Evolutionary conservation across 345 rosid genomes (phyloP).

Genomic region (Ceriops decandra): DNA sequence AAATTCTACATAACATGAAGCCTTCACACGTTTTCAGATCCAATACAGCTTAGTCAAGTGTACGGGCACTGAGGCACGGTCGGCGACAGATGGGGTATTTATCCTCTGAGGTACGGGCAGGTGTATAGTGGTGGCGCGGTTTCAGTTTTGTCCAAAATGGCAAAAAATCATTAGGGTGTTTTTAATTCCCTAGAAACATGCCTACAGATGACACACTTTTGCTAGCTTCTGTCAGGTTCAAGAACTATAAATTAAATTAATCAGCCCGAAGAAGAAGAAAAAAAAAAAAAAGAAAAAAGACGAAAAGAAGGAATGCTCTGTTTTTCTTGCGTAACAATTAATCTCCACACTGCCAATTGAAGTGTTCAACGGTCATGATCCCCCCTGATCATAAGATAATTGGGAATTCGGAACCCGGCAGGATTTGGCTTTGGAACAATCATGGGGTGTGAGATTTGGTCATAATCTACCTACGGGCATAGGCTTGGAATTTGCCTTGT

Average conservation of each 20-base stretch:
- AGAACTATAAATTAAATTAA: no score
- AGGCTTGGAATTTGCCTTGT: slow-evolving; percentile 49
- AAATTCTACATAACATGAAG: background rate
- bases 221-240: background rate
- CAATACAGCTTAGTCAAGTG: slow-evolving; percentile 26
- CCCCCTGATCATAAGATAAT: background rate
- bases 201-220: background rate
- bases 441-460: slow-evolving; percentile 44
- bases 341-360: background rate
- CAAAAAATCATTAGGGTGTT: slow-evolving; percentile 21
- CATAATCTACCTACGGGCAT: slow-evolving; percentile 29
- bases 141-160: slow-evolving; percentile 35
- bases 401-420: background rate
- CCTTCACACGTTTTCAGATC: slow-evolving; percentile 32
- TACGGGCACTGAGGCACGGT: slow-evolving; percentile 22
- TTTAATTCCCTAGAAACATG: background rate
- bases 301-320: background rate
- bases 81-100: slow-evolving; percentile 23
- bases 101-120: slow-evolving; percentile 28
- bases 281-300: background rate
- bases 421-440: slow-evolving; percentile 17
- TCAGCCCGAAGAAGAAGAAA: background rate
- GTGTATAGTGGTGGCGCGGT: background rate
- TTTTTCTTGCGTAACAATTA: background rate
- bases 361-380: background rate